phyloP scores from a whole-genome alignment of 2,329 filamentous ascomycete species.

The Alternaria atra region DNA sequence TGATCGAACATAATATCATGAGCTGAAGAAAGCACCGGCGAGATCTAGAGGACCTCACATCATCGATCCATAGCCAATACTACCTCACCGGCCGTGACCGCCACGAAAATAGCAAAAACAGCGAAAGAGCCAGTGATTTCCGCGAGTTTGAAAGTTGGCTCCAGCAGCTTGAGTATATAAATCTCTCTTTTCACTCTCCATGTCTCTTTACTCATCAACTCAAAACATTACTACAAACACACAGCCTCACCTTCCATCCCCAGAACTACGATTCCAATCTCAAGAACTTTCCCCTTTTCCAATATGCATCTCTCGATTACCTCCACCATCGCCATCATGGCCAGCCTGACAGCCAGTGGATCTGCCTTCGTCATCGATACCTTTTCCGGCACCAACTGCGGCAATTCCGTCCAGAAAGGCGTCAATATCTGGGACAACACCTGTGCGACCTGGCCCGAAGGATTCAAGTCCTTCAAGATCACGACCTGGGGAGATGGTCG shows the following conservation, averaged over 20 bases:
- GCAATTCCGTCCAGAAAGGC: neutral
- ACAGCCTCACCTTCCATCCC: neutral
- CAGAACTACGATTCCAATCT: neutral
- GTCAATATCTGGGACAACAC: constrained; percentile 14
- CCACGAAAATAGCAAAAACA: neutral
- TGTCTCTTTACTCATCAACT: neutral
- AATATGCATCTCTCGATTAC: constrained; percentile 5
- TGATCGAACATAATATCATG: neutral
- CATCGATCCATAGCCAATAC: neutral
- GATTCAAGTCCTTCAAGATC: constrained; percentile 10
- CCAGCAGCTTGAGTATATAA: neutral
- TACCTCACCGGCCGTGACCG: neutral
- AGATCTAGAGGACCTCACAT: neutral
- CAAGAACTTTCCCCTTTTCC: neutral
- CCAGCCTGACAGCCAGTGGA: neutral
- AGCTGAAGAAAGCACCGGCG: neutral
- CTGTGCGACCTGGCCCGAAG: constrained; percentile 1
- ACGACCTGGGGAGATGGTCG: constrained; percentile 3
- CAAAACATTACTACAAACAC: neutral
- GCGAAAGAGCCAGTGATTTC: neutral
- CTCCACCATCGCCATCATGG: constrained; percentile 2
- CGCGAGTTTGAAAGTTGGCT: neutral
- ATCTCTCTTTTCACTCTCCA: neutral
- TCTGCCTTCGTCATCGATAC: constrained; percentile 8
- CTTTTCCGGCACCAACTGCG: constrained; percentile 4